Percentiles rank a stretch among this genome's conserved stretches.
Conservation (phyloP, 1,284 basidiomycete species). For the Papiliotrema laurentii region DNA sequence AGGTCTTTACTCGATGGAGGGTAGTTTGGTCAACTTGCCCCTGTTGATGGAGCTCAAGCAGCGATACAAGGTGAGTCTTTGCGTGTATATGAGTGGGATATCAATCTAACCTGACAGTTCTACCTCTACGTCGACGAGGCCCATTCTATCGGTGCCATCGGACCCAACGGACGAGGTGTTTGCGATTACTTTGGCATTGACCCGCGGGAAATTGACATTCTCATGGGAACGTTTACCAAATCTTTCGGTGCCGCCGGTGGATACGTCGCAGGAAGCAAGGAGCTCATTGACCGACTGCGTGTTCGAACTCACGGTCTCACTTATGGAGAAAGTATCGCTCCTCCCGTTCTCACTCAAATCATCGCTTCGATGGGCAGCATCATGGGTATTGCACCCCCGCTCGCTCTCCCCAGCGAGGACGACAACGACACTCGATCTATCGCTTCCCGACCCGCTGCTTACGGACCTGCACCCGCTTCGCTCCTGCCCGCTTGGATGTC, state of each 20-base stretch:
- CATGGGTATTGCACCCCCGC: constrained; percentile 72
- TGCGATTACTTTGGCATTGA: constrained; percentile 90
- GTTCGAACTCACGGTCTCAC: constrained; percentile 75
- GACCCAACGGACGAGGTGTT: constrained; percentile 89
- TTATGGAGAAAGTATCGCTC: constrained; percentile 88
- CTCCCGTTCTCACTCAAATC: constrained; percentile 86
- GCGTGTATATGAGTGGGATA: neutral
- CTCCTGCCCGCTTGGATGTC: constrained; percentile 66
- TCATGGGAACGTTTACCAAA: constrained; percentile 99
- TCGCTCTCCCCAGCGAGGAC: constrained; percentile 34
- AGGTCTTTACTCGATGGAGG: constrained; percentile 98
- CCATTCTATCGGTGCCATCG: constrained; percentile 93
- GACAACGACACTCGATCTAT: constrained; percentile 50
- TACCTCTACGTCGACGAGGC: constrained; percentile 96
- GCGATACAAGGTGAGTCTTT: constrained; percentile 76
- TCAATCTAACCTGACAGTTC: constrained; percentile 59
- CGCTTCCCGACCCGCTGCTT: constrained; percentile 31
- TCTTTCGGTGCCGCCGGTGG: constrained; percentile 97
- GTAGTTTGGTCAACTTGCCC: constrained; percentile 83
- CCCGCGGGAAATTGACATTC: constrained; percentile 77
- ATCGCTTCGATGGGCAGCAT: constrained; percentile 91
- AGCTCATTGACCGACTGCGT: constrained; percentile 75
- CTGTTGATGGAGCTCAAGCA: constrained; percentile 80
- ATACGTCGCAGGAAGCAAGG: constrained; percentile 82
- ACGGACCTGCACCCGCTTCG: constrained; percentile 61